phyloP scores from a whole-genome alignment of 139 green algal genomes.

The Micromonas commoda region DNA sequence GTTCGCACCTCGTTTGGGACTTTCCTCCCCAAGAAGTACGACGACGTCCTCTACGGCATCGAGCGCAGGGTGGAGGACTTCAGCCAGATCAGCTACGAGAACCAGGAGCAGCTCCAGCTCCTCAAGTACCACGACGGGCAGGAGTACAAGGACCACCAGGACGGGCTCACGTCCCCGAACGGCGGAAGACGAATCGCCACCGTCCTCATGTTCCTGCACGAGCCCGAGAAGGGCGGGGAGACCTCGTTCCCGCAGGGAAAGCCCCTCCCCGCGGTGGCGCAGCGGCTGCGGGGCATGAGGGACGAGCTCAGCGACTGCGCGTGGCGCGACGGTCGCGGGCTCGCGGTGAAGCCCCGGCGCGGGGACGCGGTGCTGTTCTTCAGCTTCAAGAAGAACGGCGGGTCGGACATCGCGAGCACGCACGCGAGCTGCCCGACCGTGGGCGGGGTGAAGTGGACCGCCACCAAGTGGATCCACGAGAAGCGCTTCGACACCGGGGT shows the following conservation, averaged over 20 bases:
- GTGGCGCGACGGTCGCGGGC: neutral
- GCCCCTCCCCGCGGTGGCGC: neutral
- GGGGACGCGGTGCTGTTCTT: slow-evolving; percentile 49
- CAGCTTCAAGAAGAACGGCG: slow-evolving; percentile 29
- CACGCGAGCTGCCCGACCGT: slow-evolving; percentile 69
- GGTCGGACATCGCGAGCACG: slow-evolving; percentile 29
- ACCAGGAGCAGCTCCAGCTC: slow-evolving; percentile 69
- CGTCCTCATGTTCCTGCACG: slow-evolving; percentile 73
- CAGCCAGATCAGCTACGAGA: slow-evolving; percentile 52
- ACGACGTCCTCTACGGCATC: slow-evolving; percentile 51
- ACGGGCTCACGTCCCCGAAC: slow-evolving; percentile 38
- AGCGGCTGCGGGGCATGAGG: neutral
- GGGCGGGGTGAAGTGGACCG: slow-evolving; percentile 67
- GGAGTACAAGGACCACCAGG: slow-evolving; percentile 37
- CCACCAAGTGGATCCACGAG: slow-evolving; percentile 83
- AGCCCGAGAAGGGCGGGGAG: slow-evolving; percentile 41
- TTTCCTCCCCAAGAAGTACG: slow-evolving; percentile 47
- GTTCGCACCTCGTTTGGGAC: slow-evolving; percentile 39
- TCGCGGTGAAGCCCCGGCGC: slow-evolving; percentile 43
- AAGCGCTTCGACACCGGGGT: slow-evolving; percentile 33
- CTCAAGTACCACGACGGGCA: slow-evolving; percentile 37
- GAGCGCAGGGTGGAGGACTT: slow-evolving; percentile 57
- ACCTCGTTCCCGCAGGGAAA: slow-evolving; percentile 38
- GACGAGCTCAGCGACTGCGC: slow-evolving; percentile 8
- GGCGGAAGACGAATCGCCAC: slow-evolving; percentile 72